phyloP scores from a whole-genome alignment of 495 filamentous ascomycete genomes.

The Mycothermus thermophilus region DNA sequence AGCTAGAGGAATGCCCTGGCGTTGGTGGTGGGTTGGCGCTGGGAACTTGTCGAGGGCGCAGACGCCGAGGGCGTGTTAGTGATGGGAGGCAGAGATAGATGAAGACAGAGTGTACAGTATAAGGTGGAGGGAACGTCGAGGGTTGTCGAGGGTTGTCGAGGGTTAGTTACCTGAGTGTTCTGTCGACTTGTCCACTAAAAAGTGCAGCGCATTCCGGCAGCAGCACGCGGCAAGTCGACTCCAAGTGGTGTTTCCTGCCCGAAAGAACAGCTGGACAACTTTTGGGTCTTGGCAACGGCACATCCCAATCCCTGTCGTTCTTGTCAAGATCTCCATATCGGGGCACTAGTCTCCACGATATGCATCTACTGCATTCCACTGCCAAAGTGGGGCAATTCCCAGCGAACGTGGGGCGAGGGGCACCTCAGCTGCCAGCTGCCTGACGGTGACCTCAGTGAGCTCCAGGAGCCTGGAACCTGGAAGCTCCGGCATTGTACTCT shows the following conservation, averaged over 20 bases:
- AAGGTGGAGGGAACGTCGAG: conserved; percentile 1
- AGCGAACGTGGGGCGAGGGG: conserved; percentile 9
- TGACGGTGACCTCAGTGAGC: conserved; percentile 18
- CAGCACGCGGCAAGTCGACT: no score
- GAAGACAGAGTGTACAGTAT: background rate
- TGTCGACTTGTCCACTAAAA: no score
- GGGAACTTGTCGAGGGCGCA: no score
- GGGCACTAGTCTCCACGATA: conserved; percentile 1
- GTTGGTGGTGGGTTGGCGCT: no score
- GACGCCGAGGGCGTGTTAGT: no score
- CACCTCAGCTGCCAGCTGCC: conserved; percentile 11
- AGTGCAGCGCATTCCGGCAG: no score
- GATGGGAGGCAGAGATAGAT: background rate
- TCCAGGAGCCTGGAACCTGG: background rate
- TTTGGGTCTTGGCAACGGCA: conserved; percentile 11
- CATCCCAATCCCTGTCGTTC: no score
- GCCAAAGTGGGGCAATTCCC: no score
- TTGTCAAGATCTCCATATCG: conserved; percentile 2
- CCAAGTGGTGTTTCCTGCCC: conserved; percentile 1
- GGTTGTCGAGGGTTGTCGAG: background rate
- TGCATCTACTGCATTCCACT: no score
- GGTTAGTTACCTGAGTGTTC: no score
- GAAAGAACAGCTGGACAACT: conserved; percentile 28
- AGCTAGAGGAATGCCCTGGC: no score
- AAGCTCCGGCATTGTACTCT: no score